Conservation (phyloP, 495 filamentous ascomycete species). For the Stereocaulon alpinum region DNA sequence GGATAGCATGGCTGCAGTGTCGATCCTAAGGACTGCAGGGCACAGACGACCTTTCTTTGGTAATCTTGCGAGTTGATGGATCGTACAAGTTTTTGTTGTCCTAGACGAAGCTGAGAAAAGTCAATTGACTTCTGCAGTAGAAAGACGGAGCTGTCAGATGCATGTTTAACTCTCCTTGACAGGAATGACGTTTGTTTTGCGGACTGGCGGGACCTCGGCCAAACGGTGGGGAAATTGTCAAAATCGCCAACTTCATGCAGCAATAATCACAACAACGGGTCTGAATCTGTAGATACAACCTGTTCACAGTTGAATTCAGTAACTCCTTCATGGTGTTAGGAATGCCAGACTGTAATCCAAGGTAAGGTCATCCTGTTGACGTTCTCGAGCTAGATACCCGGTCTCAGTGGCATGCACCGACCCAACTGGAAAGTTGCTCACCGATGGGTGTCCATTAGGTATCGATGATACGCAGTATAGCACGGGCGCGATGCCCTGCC, state of each 20-base stretch:
- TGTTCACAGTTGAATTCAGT: not conserved
- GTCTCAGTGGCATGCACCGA: not conserved
- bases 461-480: not conserved
- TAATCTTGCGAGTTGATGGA: not conserved
- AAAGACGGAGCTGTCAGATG: not conserved
- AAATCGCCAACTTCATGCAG: not conserved
- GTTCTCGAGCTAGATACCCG: not conserved
- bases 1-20: slow-evolving; percentile 1
- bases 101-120: not conserved
- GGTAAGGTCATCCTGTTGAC: not conserved
- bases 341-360: not conserved
- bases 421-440: not conserved
- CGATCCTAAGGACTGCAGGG: not conserved
- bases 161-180: not conserved
- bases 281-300: too few relatives aligned
- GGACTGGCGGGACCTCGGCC: slow-evolving; percentile 1
- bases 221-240: not conserved
- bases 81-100: not conserved
- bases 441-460: not conserved
- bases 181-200: not conserved
- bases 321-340: not conserved
- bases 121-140: not conserved
- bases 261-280: not conserved
- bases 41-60: not conserved
- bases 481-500: not conserved